These are phyloP conservation scores for Ogataea siamensis DNA, from an alignment of 805 yeast species.

Conservation along the genomic window DNA sequence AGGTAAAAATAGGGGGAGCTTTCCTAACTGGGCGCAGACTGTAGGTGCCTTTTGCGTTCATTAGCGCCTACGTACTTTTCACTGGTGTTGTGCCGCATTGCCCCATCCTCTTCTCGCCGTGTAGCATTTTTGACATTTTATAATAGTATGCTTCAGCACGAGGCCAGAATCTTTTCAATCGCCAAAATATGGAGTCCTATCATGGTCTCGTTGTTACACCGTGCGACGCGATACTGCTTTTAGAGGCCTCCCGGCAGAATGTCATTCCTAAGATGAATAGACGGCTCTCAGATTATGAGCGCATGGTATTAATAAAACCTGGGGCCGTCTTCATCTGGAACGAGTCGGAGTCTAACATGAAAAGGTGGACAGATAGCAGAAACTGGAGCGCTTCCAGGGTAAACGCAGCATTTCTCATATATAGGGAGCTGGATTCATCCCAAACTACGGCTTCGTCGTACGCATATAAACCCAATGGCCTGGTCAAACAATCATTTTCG, in stretches of 20 bases:
- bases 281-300: slow-evolving; percentile 55
- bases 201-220: slow-evolving; percentile 57
- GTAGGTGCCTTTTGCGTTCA: neutral
- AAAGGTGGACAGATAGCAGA: slow-evolving; percentile 77
- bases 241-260: slow-evolving; percentile 63
- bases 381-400: slow-evolving; percentile 75
- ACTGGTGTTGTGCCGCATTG: neutral
- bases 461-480: slow-evolving; percentile 48
- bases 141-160: neutral
- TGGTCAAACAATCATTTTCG: slow-evolving; percentile 64
- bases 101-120: slow-evolving; percentile 1
- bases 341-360: slow-evolving; percentile 67
- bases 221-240: slow-evolving; percentile 58
- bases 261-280: slow-evolving; percentile 57
- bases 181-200: slow-evolving; percentile 41
- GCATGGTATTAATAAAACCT: slow-evolving; percentile 45
- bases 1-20: neutral
- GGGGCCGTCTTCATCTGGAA: slow-evolving; percentile 73
- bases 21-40: slow-evolving; percentile 2
- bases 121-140: slow-evolving; percentile 1
- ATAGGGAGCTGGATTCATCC: slow-evolving; percentile 56
- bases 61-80: neutral
- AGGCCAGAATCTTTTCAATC: neutral
- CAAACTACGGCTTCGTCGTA: slow-evolving; percentile 28
- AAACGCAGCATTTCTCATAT: slow-evolving; percentile 58